phyloP scores from a whole-genome alignment of 2,329 filamentous ascomycete genomes.

The Talaromyces sp. region DNA sequence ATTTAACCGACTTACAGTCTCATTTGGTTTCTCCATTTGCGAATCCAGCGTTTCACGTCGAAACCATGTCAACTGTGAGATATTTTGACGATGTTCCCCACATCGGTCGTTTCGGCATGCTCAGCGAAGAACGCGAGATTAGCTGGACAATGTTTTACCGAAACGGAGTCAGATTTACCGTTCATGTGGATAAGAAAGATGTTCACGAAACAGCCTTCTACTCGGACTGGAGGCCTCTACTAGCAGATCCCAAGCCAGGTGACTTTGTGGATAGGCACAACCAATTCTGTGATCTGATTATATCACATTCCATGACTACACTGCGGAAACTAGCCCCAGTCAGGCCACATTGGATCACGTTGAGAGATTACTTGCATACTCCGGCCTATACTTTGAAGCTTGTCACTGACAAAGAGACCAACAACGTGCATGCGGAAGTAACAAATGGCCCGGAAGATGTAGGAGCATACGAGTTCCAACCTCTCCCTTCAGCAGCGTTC shows the following conservation, averaged over 20 bases:
- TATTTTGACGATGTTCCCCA: slow-evolving; percentile 9
- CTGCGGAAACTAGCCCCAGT: background rate
- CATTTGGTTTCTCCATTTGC: background rate
- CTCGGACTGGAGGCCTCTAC: background rate
- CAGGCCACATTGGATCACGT: background rate
- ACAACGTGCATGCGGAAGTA: background rate
- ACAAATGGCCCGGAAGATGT: background rate
- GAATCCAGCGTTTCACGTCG: background rate
- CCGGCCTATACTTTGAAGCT: slow-evolving; percentile 7
- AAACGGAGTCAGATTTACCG: background rate
- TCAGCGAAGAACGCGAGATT: background rate
- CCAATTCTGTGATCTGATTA: slow-evolving; percentile 1
- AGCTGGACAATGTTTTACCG: slow-evolving; percentile 1
- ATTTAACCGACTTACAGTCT: background rate
- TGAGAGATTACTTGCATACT: slow-evolving; percentile 9
- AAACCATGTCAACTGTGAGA: slow-evolving; percentile 6
- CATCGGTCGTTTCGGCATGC: slow-evolving; percentile 8
- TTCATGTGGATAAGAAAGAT: slow-evolving; percentile 5
- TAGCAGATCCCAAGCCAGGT: background rate
- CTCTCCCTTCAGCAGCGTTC: background rate
- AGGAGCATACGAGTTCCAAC: slow-evolving; percentile 5
- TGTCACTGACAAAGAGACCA: background rate
- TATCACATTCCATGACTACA: slow-evolving; percentile 8
- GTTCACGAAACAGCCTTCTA: slow-evolving; percentile 2
- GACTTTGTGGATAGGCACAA: background rate